phyloP scores from a whole-genome alignment of 2,329 filamentous ascomycete genomes.

The Akanthomyces muscarius region DNA sequence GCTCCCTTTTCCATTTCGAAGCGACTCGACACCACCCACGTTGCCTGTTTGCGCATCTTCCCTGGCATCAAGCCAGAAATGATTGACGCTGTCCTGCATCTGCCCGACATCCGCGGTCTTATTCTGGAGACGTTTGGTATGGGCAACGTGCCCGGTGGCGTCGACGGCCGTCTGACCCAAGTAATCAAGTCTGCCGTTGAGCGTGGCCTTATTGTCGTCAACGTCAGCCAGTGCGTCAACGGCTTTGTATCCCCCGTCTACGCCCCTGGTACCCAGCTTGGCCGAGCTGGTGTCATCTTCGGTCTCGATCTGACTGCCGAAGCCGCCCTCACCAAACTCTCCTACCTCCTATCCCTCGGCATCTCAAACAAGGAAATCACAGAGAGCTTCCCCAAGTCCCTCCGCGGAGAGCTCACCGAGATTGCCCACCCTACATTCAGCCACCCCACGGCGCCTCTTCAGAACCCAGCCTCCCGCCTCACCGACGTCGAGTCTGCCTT shows the following conservation, averaged over 20 bases:
- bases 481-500: conserved; percentile 57
- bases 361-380: conserved; percentile 64
- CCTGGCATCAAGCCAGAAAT: conserved; percentile 92
- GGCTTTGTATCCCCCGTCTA: conserved; percentile 76
- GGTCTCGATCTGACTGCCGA: conserved; percentile 87
- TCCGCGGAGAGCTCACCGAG: conserved; percentile 84
- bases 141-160: conserved; percentile 81
- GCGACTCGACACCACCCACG: conserved; percentile 78
- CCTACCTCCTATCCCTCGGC: conserved; percentile 70
- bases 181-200: conserved; percentile 74
- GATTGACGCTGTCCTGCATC: conserved; percentile 76
- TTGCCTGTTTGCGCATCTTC: conserved; percentile 85
- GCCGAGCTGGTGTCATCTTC: conserved; percentile 80
- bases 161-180: conserved; percentile 72
- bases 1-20: conserved; percentile 70
- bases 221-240: conserved; percentile 82
- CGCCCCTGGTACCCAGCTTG: conserved; percentile 71
- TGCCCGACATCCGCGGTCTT: conserved; percentile 74
- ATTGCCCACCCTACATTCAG: conserved; percentile 68
- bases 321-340: conserved; percentile 85
- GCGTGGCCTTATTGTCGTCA: conserved; percentile 80
- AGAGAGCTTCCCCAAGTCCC: conserved; percentile 65
- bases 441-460: conserved; percentile 59
- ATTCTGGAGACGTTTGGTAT: conserved; percentile 91
- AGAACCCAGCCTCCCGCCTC: conserved; percentile 40